phyloP scores from a whole-genome alignment of 2,329 filamentous ascomycete species.

The Colletotrichum horii region DNA sequence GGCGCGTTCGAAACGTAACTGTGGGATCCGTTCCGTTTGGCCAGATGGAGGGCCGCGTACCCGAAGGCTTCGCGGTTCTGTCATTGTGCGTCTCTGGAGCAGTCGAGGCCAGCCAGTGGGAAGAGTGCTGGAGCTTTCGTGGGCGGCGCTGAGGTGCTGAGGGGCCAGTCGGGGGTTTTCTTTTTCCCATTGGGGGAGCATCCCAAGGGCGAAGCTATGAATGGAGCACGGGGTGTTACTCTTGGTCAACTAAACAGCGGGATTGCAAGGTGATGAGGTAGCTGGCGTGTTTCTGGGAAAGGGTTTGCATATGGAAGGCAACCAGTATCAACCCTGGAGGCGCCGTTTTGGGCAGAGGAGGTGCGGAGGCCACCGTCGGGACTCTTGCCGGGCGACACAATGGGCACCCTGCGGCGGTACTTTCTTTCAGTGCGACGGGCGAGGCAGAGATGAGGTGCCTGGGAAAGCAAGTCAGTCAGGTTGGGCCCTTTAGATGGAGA shows the following conservation, averaged over 20 bases:
- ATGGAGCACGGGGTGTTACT: neutral
- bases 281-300: conserved; percentile 12
- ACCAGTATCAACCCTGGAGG: conserved; percentile 14
- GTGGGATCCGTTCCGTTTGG: neutral
- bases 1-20: neutral
- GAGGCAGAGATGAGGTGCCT: neutral
- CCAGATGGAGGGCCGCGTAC: neutral
- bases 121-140: neutral
- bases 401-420: neutral
- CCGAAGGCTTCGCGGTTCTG: neutral
- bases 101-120: neutral
- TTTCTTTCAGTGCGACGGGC: neutral
- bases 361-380: conserved; percentile 1
- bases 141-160: neutral
- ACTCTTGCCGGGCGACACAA: neutral
- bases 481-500: neutral
- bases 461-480: neutral
- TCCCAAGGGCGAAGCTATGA: neutral
- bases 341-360: neutral
- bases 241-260: neutral
- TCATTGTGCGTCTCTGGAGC: neutral
- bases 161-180: conserved; percentile 3
- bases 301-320: conserved; percentile 3
- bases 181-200: neutral
- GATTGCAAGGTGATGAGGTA: conserved; percentile 7